A percentile compares a stretch with the other conserved stretches of the same genome.
Conservation (phyloP, 208 protist genomes). For the Leishmania guyanensis region DNA sequence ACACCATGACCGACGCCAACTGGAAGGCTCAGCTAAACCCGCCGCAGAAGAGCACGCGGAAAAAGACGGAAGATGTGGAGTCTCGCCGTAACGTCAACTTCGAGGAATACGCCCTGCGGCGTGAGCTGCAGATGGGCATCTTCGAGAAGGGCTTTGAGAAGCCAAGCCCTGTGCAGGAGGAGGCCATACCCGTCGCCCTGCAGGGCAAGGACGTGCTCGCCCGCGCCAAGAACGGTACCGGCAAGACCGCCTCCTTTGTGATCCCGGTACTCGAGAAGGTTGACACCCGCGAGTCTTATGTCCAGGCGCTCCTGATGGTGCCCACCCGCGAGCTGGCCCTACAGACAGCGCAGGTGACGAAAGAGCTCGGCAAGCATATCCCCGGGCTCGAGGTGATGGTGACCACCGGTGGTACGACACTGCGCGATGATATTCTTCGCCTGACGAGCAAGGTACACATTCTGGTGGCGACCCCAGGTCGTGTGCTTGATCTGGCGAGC, state of each 20-base stretch:
- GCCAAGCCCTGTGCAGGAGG: constrained; percentile 98
- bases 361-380: constrained; percentile 98
- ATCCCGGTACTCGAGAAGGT: constrained; percentile 98
- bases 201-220: constrained; percentile 97
- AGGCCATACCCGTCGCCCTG: constrained; percentile 97
- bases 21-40: constrained; percentile 83
- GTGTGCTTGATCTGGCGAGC: constrained; percentile 97
- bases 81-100: constrained; percentile 98
- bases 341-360: constrained; percentile 98
- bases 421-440: constrained; percentile 98
- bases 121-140: constrained; percentile 99
- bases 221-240: constrained; percentile 99
- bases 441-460: constrained; percentile 97
- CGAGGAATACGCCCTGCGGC: constrained; percentile 98
- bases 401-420: constrained; percentile 97
- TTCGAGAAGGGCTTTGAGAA: constrained; percentile 99
- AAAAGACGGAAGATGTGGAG: constrained; percentile 98
- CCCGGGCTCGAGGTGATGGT: constrained; percentile 95
- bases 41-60: constrained; percentile 83
- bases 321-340: constrained; percentile 98
- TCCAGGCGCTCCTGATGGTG: constrained; percentile 98
- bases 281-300: constrained; percentile 87
- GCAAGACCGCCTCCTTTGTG: constrained; percentile 99
- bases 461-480: constrained; percentile 99
- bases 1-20: constrained; percentile 71